A percentile compares a stretch with the other conserved stretches of the same genome.
Conservation (phyloP, 2,329 filamentous ascomycete species). For the Neonectria magnoliae region DNA sequence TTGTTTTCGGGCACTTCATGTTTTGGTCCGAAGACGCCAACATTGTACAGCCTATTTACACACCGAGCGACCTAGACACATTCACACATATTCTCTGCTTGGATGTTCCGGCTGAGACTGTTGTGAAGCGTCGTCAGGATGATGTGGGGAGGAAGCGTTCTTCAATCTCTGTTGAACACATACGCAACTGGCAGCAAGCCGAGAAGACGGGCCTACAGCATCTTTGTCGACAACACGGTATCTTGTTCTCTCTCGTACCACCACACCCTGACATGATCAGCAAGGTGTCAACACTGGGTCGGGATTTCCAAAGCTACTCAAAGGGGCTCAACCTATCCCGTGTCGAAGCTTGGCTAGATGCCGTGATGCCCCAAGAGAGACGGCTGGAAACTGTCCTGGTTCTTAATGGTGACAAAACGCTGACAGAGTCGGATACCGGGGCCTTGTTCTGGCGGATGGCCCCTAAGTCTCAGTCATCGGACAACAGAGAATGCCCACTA, state of each 20-base stretch:
- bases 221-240: slow-evolving; percentile 56
- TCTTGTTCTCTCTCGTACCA: slow-evolving; percentile 55
- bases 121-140: slow-evolving; percentile 49
- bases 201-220: slow-evolving; percentile 56
- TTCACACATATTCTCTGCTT: slow-evolving; percentile 71
- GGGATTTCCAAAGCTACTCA: slow-evolving; percentile 38
- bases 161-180: slow-evolving; percentile 45
- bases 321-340: neutral
- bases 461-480: neutral
- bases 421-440: neutral
- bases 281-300: slow-evolving; percentile 17
- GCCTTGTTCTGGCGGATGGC: neutral
- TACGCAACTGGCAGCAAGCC: slow-evolving; percentile 58
- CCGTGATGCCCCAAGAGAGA: neutral
- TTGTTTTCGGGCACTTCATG: slow-evolving; percentile 67
- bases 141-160: slow-evolving; percentile 53
- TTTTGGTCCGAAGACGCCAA: slow-evolving; percentile 58
- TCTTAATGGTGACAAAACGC: neutral
- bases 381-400: neutral
- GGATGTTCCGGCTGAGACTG: slow-evolving; percentile 48
- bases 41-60: slow-evolving; percentile 50
- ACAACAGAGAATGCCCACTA: neutral
- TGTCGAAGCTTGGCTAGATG: neutral
- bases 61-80: slow-evolving; percentile 53
- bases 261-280: slow-evolving; percentile 38